A percentile compares a stretch with the other conserved stretches of the same genome.
These are phyloP conservation scores for Suhomyces chickasaworum DNA, from an alignment of 1,139 yeast genomes.

Conservation along the genomic window DNA sequence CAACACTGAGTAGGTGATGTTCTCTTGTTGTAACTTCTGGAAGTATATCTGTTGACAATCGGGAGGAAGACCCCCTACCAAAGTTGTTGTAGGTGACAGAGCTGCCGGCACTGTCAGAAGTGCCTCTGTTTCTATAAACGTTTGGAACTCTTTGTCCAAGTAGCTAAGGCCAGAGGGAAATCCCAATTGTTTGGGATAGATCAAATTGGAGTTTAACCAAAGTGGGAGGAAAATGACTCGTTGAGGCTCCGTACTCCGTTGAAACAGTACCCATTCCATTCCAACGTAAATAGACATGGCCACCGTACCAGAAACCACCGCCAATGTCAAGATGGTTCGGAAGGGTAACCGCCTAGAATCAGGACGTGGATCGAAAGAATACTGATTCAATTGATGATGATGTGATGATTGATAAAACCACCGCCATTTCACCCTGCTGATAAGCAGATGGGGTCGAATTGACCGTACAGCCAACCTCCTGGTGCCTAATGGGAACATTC, in stretches of 20 bases:
- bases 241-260: conserved; percentile 12
- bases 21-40: conserved; percentile 21
- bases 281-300: conserved; percentile 30
- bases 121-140: conserved; percentile 20
- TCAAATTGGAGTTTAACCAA: conserved; percentile 34
- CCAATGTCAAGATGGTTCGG: conserved; percentile 25
- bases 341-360: conserved; percentile 20
- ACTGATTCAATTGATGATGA: conserved; percentile 5
- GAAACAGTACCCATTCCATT: conserved; percentile 23
- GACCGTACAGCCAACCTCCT: background rate
- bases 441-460: background rate
- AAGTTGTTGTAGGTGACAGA: too few species aligned
- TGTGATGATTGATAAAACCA: conserved; percentile 1
- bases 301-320: conserved; percentile 27
- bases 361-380: conserved; percentile 6
- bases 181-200: conserved; percentile 22
- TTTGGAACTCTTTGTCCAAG: conserved; percentile 28
- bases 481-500: background rate
- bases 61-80: too few species aligned
- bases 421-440: background rate
- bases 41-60: conserved; percentile 20
- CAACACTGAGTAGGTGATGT: conserved; percentile 33
- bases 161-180: conserved; percentile 31
- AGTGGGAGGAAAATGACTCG: conserved; percentile 31
- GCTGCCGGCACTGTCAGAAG: conserved; percentile 19